phyloP scores from a whole-genome alignment of 768 basidiomycete species.

The Kwoniella newhampshirensis region DNA sequence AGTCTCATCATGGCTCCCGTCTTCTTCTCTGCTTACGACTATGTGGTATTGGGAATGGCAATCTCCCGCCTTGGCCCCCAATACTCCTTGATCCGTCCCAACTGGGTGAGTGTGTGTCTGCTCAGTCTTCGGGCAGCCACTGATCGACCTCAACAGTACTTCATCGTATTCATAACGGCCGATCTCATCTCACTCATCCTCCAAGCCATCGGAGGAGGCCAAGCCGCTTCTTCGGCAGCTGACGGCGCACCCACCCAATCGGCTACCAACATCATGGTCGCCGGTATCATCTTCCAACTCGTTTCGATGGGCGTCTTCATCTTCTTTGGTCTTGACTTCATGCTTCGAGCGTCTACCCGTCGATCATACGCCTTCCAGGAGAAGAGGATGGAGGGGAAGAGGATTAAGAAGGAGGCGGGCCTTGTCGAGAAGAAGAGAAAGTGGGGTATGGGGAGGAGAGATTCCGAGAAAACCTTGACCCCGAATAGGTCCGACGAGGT shows the following conservation, averaged over 20 bases:
- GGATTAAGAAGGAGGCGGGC: conserved; percentile 1
- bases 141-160: conserved; percentile 29
- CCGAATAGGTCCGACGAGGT: conserved; percentile 3
- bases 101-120: conserved; percentile 12
- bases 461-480: conserved; percentile 8
- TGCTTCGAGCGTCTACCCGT: conserved; percentile 25
- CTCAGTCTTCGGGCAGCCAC: neutral
- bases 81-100: conserved; percentile 29
- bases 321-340: conserved; percentile 44
- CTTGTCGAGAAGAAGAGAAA: neutral
- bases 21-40: conserved; percentile 46
- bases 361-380: conserved; percentile 31
- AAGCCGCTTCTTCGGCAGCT: conserved; percentile 28
- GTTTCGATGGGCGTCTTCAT: conserved; percentile 48
- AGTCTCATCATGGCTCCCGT: conserved; percentile 48
- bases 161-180: conserved; percentile 45
- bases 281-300: conserved; percentile 52
- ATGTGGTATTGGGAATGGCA: conserved; percentile 41
- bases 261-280: conserved; percentile 53
- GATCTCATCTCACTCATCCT: conserved; percentile 50
- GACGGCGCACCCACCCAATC: conserved; percentile 31
- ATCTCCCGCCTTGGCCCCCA: conserved; percentile 28
- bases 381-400: conserved; percentile 16
- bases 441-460: neutral
- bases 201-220: conserved; percentile 50